Evolutionary conservation across 345 rosid species (phyloP).

Genomic region (Eucalyptus polybractea): DNA sequence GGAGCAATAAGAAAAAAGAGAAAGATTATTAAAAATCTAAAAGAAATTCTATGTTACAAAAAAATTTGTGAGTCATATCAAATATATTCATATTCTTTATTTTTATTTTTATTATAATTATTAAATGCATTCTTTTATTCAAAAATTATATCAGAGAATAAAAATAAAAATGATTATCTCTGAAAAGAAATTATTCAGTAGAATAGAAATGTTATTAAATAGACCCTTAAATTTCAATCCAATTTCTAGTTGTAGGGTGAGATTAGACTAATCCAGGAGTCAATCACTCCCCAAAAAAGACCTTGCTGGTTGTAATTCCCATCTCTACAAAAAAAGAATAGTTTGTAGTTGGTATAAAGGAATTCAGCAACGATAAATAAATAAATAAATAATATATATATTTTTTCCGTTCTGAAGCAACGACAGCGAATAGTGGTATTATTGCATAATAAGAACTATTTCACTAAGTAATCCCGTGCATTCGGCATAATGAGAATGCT

Average conservation of each 20-base stretch:
- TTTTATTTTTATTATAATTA: no score
- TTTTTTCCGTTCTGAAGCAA: neutral
- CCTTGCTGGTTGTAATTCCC: neutral
- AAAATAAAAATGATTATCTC: accelerated
- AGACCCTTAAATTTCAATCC: accelerated
- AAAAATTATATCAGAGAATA: accelerated
- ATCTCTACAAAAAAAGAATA: neutral
- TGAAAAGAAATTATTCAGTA: accelerated
- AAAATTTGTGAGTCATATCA: no score
- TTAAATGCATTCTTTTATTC: accelerated
- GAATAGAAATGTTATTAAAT: accelerated
- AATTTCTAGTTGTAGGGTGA: neutral
- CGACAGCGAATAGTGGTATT: accelerated
- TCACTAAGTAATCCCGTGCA: neutral
- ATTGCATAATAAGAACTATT: neutral
- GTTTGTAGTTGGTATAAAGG: neutral
- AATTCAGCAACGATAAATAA: neutral
- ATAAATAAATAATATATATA: no score
- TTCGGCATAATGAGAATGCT: neutral
- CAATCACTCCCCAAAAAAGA: neutral
- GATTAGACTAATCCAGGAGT: neutral
- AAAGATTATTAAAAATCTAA: no score
- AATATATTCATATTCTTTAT: accelerated
- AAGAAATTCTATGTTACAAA: neutral
- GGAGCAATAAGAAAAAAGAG: no score